Evolutionary conservation across 805 yeast species (phyloP), one percentile per base, ranked within the genome.

Genomic region (Saccharomycopsis selenospora): DNA sequence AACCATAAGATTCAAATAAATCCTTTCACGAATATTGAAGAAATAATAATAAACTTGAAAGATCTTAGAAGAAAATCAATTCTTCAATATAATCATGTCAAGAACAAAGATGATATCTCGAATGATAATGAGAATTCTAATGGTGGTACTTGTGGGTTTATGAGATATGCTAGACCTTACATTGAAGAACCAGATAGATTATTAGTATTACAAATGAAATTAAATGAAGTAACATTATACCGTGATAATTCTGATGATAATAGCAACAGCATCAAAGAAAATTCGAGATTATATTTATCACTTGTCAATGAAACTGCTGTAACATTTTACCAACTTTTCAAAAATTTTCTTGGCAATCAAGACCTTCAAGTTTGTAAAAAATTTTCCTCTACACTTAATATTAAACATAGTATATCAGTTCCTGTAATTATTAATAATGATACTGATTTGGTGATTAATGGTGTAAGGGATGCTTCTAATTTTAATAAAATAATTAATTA

Each of bases 1-100:
- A 73, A 74, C 43, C 76, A 73, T 56, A 62, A 62, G 24, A 69
- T 83, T 10, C 51, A 65, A 1, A 61, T 62, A 42, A 82, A 85
- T 56, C 83, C 86, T 0, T 70, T 76, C 54, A 59, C 70, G 0
- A 56, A 60, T 2, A 53, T 56, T 1, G 79, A 79, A 54, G 93
- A 84, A 55, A 83, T 89, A 7, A 55, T 77, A 1, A 49, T 86
- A 2, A 61, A 69, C 24, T 51, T 80, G 30, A 55, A 61, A 29
- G 81, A 83, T 60, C 38, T 82, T 17, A 66, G 65, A 43, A 59
- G 61, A 22, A 60, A 62, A 26, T 75, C 79, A 1, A 44, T 69
- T 17, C 24, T 54, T 23, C 58, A 22, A 40, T 38, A n/a, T 60
- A 43, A 48, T 43, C 23, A 57, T 65, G 2, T 57, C 58, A n/a